Conservation (phyloP, 2,329 filamentous ascomycete species). For the Colletotrichum gloeosporioides region DNA sequence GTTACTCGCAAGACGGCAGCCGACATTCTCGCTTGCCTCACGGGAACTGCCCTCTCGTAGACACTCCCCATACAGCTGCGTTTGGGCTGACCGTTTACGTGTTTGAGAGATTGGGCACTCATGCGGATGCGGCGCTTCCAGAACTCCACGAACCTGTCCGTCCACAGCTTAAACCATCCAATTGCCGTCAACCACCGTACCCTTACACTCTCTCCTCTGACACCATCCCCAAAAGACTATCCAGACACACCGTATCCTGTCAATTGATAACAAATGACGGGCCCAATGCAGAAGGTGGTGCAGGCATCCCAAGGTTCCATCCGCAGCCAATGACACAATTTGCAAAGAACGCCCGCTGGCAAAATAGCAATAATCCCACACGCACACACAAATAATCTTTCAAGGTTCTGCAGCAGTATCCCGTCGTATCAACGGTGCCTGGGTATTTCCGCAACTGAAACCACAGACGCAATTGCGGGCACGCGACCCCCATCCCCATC, state of each 20-base stretch:
- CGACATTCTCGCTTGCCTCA: neutral
- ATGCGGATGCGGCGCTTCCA: neutral
- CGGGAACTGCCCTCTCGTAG: neutral
- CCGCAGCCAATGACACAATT: neutral
- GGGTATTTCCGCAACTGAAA: neutral
- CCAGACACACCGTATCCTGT: neutral
- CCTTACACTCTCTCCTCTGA: neutral
- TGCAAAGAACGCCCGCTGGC: neutral
- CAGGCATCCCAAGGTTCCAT: neutral
- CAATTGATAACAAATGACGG: neutral
- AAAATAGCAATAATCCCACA: neutral
- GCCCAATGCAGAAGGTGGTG: neutral
- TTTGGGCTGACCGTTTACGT: neutral
- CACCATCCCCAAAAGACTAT: neutral
- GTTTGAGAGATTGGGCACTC: neutral
- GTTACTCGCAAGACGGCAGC: neutral
- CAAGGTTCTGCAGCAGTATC: neutral
- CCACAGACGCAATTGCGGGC: constrained; percentile 1
- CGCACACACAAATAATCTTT: neutral
- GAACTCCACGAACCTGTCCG: neutral
- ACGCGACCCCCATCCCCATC: constrained; percentile 7
- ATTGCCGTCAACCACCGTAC: neutral
- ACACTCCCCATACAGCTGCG: neutral
- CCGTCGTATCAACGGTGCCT: neutral
- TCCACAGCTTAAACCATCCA: neutral